Evolutionary conservation across 805 yeast genomes (phyloP).

Genomic region (Candida ulmi): DNA sequence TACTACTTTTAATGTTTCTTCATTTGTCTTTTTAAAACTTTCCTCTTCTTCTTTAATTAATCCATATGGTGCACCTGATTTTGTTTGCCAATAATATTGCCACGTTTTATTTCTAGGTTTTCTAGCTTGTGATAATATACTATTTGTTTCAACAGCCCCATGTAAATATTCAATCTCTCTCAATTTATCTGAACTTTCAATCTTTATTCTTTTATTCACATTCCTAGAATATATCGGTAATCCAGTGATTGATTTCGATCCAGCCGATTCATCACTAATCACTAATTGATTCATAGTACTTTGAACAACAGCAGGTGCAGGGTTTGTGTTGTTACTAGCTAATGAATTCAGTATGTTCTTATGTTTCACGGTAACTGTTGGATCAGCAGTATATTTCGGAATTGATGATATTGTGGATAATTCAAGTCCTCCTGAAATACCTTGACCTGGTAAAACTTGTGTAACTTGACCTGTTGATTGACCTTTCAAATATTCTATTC

Average conservation of each 20-base stretch:
- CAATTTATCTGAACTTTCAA: slow-evolving; percentile 30
- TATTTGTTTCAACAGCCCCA: slow-evolving; percentile 41
- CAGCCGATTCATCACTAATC: slow-evolving; percentile 10
- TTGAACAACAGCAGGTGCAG: slow-evolving; percentile 11
- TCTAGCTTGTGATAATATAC: slow-evolving; percentile 39
- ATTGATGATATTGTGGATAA: slow-evolving; percentile 16
- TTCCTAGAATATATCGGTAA: slow-evolving; percentile 34
- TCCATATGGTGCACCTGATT: slow-evolving; percentile 34
- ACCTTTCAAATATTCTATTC: slow-evolving; percentile 18
- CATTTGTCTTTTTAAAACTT: slow-evolving; percentile 23
- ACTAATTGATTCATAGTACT: slow-evolving; percentile 20
- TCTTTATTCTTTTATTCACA: slow-evolving; percentile 23
- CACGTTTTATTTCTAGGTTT: slow-evolving; percentile 39
- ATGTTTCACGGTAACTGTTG: slow-evolving; percentile 5
- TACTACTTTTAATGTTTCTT: slow-evolving; percentile 25
- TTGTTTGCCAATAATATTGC: slow-evolving; percentile 41
- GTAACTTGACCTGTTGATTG: slow-evolving; percentile 16
- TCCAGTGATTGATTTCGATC: slow-evolving; percentile 31
- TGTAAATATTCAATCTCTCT: slow-evolving; percentile 45
- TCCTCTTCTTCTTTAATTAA: slow-evolving; percentile 20
- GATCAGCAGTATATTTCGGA: slow-evolving; percentile 20
- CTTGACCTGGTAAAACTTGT: slow-evolving; percentile 25
- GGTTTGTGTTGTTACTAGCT: slow-evolving; percentile 4
- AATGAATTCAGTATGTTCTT: slow-evolving; percentile 11
- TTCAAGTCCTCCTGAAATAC: slow-evolving; percentile 24